Base-by-base conservation (phyloP, 2,329 filamentous ascomycete genomes). In the Berkeleyomyces rouxiae region DNA sequence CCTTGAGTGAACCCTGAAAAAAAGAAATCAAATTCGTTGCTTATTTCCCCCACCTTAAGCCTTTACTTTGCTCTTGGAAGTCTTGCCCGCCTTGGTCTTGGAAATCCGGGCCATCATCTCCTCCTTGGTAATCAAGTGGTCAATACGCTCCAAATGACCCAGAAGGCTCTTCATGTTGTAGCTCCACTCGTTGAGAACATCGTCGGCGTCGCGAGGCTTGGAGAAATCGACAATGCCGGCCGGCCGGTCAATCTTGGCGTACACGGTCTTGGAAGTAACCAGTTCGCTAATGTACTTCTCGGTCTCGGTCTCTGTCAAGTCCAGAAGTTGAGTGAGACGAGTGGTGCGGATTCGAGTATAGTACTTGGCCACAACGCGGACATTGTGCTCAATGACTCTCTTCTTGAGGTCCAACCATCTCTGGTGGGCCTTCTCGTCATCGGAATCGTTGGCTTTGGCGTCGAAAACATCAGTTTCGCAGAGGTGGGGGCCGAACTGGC, bases 211-310 rank as follows among this genome's bases (percentile, higher is more conserved):
- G 67, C 92, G 84, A 61, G 91, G 90, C 80, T 95, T 93, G 66
- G 92, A 90, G 71, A 99, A 99, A 74, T 81, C 96, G 70, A 99
- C 90, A 65, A 97, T 82, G 64, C 88, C 82, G 4, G 93, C 93
- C 0, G 93, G 93, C 58, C 93, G 83, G 73, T 99, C 93, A 69
- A 99, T 99, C 76, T 95, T 95, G 66, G 93, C 93, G 70, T 93
- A 96, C 66, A 99, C 92, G 6, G 93, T 99, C 83, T 97, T 97
- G 67, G 88, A 90, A 49, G 91, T 96, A 59, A 99, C 93, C 65
- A 99, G 79, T 70, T 99, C 90, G 73, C 89, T 95, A 70, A 99
- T 96, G 78, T 97, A 97, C 80, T 95, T 96, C 77, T 99, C 93
- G 7, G 93, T 97, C 79, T 99, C 93, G 65, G 95, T 90, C 72